phyloP scores from a whole-genome alignment of 2,329 filamentous ascomycete species.

The Furcasterigmium sp. region DNA sequence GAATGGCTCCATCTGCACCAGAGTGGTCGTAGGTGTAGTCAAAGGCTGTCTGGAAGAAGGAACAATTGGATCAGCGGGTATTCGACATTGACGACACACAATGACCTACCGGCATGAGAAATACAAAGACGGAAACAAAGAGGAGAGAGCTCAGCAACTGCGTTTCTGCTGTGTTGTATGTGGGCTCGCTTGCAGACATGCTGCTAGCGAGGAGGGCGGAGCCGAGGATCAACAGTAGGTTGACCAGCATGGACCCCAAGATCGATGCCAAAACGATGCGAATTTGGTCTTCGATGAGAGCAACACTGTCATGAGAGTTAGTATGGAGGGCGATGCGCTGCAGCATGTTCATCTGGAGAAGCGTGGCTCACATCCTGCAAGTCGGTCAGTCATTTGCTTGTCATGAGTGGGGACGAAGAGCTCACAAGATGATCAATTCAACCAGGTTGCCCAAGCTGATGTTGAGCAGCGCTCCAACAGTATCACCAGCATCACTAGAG shows the following conservation, averaged over 20 bases:
- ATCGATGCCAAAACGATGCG: slow-evolving; percentile 72
- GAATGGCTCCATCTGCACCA: slow-evolving; percentile 54
- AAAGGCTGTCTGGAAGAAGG: slow-evolving; percentile 31
- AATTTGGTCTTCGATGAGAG: slow-evolving; percentile 55
- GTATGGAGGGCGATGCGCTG: background rate
- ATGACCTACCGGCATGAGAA: slow-evolving; percentile 27
- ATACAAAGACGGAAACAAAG: slow-evolving; percentile 31
- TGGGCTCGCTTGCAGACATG: slow-evolving; percentile 61
- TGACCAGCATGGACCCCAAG: slow-evolving; percentile 72
- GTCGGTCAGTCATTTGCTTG: slow-evolving; percentile 19
- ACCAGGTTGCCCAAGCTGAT: slow-evolving; percentile 60
- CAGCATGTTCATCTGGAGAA: too few relatives aligned
- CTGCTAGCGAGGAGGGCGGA: slow-evolving; percentile 70
- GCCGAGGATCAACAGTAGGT: slow-evolving; percentile 68
- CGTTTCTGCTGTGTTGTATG: slow-evolving; percentile 19
- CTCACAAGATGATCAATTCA: slow-evolving; percentile 49
- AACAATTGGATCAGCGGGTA: background rate
- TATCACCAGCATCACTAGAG: slow-evolving; percentile 51
- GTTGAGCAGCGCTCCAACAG: slow-evolving; percentile 54
- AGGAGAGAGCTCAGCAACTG: slow-evolving; percentile 29
- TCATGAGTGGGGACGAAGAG: slow-evolving; percentile 9
- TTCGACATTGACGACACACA: background rate
- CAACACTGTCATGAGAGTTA: slow-evolving; percentile 34
- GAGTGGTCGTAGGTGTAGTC: slow-evolving; percentile 48
- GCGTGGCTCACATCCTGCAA: background rate